These are phyloP conservation scores for Whalleya microplaca DNA, from an alignment of 2,329 filamentous ascomycete species.

Conservation along the genomic window DNA sequence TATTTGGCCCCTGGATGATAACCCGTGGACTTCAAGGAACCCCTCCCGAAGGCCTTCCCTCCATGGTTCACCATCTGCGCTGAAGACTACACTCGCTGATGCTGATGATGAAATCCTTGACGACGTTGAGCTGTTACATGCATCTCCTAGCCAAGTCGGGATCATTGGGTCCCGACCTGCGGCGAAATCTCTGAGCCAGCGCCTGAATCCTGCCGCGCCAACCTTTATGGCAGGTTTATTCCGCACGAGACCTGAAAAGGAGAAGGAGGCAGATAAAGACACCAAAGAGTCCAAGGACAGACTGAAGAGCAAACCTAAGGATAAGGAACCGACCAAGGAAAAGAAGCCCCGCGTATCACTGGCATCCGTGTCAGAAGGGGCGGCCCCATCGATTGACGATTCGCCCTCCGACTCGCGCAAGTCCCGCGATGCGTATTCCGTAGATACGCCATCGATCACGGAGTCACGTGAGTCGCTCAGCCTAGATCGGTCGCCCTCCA, in stretches of 20 bases:
- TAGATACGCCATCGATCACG: constrained; percentile 62
- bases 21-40: constrained; percentile 61
- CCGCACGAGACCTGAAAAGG: constrained; percentile 43
- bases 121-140: constrained; percentile 57
- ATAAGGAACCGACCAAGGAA: constrained; percentile 44
- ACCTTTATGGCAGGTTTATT: constrained; percentile 80
- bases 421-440: constrained; percentile 60
- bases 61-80: constrained; percentile 71
- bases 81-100: constrained; percentile 64
- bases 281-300: constrained; percentile 39
- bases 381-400: constrained; percentile 46
- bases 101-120: constrained; percentile 68
- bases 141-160: constrained; percentile 62
- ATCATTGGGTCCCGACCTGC: constrained; percentile 80
- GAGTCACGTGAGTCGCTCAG: constrained; percentile 64
- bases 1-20: constrained; percentile 67
- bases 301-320: constrained; percentile 45
- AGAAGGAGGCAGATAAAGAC: constrained; percentile 41
- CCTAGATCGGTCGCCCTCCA: constrained; percentile 59
- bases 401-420: constrained; percentile 57
- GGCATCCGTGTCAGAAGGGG: constrained; percentile 45
- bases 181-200: constrained; percentile 57
- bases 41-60: constrained; percentile 81
- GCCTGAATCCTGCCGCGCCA: constrained; percentile 85
- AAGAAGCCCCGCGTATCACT: constrained; percentile 45